Evolutionary conservation across 352 stramenopile species (phyloP).

Genomic region (Globisporangium mamillatum): DNA sequence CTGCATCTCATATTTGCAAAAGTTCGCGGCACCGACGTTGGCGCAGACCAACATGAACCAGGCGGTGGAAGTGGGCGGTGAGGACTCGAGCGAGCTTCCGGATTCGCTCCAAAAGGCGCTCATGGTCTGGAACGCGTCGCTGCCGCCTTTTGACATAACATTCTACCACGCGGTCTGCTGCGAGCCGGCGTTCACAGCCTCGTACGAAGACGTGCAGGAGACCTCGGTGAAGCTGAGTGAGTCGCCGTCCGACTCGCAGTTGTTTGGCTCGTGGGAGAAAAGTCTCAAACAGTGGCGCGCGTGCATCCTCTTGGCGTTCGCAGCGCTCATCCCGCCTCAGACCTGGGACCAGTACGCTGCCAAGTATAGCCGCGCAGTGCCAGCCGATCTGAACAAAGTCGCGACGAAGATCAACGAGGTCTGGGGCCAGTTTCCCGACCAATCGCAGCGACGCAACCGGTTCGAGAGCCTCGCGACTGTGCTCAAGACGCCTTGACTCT

Average conservation of each 20-base stretch:
- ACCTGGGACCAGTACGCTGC: conserved; percentile 67
- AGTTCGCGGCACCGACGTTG: conserved; percentile 39
- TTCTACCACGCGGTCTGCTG: conserved; percentile 82
- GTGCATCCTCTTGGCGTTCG: conserved; percentile 67
- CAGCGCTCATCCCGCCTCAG: conserved; percentile 57
- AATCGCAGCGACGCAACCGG: conserved; percentile 50
- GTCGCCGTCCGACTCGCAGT: conserved; percentile 24
- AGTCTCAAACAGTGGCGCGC: conserved; percentile 55
- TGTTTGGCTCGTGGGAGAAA: conserved; percentile 49
- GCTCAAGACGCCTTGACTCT: conserved; percentile 17
- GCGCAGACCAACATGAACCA: conserved; percentile 1
- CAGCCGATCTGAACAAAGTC: conserved; percentile 39
- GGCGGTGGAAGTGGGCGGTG: conserved; percentile 42
- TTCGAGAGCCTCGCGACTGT: conserved; percentile 44
- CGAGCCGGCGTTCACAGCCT: conserved; percentile 55
- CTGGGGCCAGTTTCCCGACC: conserved; percentile 52
- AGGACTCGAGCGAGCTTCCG: conserved; percentile 61
- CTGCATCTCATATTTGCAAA: conserved; percentile 54
- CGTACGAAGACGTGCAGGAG: conserved; percentile 66
- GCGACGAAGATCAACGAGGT: conserved; percentile 31
- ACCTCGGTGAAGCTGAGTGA: conserved; percentile 45
- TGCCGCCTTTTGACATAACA: conserved; percentile 69
- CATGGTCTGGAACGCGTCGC: conserved; percentile 58
- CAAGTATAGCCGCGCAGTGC: conserved; percentile 49
- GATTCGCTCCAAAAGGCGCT: conserved; percentile 40